Conservation (phyloP, 352 stramenopile genomes). For the Phytophthora syringae region DNA sequence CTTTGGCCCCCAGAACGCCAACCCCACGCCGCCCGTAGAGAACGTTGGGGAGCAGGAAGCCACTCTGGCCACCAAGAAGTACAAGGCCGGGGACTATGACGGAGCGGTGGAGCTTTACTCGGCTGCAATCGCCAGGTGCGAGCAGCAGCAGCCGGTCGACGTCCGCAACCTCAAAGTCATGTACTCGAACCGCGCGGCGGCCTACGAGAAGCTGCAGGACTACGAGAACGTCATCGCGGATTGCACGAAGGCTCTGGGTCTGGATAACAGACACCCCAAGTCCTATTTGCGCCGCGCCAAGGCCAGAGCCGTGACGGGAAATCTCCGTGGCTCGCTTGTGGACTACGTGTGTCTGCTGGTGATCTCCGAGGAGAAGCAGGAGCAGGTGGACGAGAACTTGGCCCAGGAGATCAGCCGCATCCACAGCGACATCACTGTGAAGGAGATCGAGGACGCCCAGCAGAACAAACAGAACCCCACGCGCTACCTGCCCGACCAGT, state of each 20-base stretch:
- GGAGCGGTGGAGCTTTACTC: slow-evolving; percentile 79
- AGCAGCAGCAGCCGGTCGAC: slow-evolving; percentile 62
- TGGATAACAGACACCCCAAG: slow-evolving; percentile 82
- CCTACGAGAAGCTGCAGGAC: slow-evolving; percentile 76
- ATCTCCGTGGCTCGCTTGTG: slow-evolving; percentile 69
- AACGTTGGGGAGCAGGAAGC: slow-evolving; percentile 70
- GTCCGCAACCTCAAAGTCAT: slow-evolving; percentile 86
- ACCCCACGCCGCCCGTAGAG: slow-evolving; percentile 7
- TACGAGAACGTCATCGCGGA: slow-evolving; percentile 66
- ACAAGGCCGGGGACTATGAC: slow-evolving; percentile 75
- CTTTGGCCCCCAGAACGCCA: slow-evolving; percentile 39
- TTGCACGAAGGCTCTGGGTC: slow-evolving; percentile 58
- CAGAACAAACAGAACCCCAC: slow-evolving; percentile 65
- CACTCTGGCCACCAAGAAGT: slow-evolving; percentile 76
- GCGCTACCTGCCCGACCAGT: slow-evolving; percentile 76
- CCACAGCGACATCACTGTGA: slow-evolving; percentile 72
- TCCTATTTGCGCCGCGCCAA: slow-evolving; percentile 82
- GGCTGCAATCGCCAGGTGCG: slow-evolving; percentile 64
- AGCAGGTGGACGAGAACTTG: slow-evolving; percentile 74
- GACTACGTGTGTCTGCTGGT: slow-evolving; percentile 85
- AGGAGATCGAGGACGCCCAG: slow-evolving; percentile 69
- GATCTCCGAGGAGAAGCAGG: slow-evolving; percentile 79
- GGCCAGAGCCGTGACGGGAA: slow-evolving; percentile 52
- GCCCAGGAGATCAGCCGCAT: slow-evolving; percentile 79
- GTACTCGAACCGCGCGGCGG: slow-evolving; percentile 83